Conservation (phyloP, 2,329 filamentous ascomycete species). For the Zasmidium angulare region DNA sequence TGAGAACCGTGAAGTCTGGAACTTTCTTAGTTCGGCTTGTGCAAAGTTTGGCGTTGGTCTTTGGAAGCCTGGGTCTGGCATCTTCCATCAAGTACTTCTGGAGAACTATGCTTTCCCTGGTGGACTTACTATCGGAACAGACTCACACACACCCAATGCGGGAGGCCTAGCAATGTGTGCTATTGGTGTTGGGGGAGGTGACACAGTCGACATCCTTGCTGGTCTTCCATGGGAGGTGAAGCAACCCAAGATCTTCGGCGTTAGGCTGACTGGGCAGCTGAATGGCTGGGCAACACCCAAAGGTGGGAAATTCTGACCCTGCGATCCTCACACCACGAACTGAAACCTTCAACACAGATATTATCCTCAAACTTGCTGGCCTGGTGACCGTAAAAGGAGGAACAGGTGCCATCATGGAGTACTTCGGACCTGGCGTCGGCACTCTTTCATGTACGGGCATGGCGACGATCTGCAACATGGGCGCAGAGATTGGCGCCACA, state of each 20-base stretch:
- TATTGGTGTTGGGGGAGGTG: conserved; percentile 96
- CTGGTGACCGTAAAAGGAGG: conserved; percentile 98
- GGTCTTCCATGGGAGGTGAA: conserved; percentile 97
- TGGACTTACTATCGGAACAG: conserved; percentile 94
- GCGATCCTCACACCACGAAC: not conserved
- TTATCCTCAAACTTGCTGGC: conserved; percentile 95
- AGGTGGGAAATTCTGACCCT: conserved; percentile 53
- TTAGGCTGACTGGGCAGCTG: conserved; percentile 86
- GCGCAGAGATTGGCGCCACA: conserved; percentile 76
- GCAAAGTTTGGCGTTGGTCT: conserved; percentile 99
- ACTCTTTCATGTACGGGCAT: conserved; percentile 79
- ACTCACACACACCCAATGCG: conserved; percentile 96
- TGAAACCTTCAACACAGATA: conserved; percentile 57
- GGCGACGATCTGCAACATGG: conserved; percentile 66
- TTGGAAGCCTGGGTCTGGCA: conserved; percentile 98
- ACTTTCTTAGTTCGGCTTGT: conserved; percentile 90
- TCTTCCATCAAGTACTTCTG: conserved; percentile 93
- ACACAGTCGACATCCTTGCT: conserved; percentile 98
- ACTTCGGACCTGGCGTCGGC: conserved; percentile 66
- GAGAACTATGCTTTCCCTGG: conserved; percentile 99
- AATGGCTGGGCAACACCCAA: conserved; percentile 93
- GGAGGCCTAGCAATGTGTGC: conserved; percentile 91
- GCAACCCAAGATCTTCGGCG: conserved; percentile 94
- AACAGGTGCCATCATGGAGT: conserved; percentile 64
- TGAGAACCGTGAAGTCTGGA: conserved; percentile 73